Base-by-base conservation (phyloP, 2,329 filamentous ascomycete species). In the Cercospora citrullina region DNA sequence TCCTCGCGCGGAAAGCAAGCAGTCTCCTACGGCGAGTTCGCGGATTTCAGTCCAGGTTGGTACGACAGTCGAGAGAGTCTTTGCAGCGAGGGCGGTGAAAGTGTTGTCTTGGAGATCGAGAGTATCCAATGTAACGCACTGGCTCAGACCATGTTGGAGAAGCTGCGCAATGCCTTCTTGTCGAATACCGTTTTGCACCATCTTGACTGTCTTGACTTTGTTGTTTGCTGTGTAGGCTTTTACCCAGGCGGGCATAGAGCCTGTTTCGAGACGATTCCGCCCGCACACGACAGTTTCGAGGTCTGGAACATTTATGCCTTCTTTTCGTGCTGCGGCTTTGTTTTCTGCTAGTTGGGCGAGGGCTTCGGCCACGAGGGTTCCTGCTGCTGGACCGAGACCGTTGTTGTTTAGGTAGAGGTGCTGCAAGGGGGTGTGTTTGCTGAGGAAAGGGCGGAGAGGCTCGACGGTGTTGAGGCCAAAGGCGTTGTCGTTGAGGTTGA, bases 361-460 rank as follows among this genome's bases (percentile, higher is more conserved):
- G 6, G 95, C 92, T 78, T 97, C 90, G 60, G 94, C 95, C 74
- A 99, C 90, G 64, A 95, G 85, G 57, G 92, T 92, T 67, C 95
- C 95, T 9, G 94, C 94, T 69, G 93, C 90, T 23, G 95, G 95
- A 12, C 95, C 95, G 42, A 99, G 88, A 30, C 95, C 95, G 80
- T 99, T 99, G 86, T 99, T 99, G 86, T 98, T 98, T 67, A 99
- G 89, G 81, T 96, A 93, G 30, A 99, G 88, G 80, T 97, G 94
- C 80, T 94, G 93, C 51, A 99, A 89, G 2, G 95, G 94, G 3
- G 91, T 88, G 81, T 98, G 94, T 67, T 90, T 87, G 65, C 91
- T 90, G 70, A 99, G 88, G 83, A 99, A 99, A 68, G 92, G 91
- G 73, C 97, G 92, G 60, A 99, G 88, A 9, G 94, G 95, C 39